Percentiles rank a stretch among this genome's conserved stretches.
Evolutionary conservation across 257 asterid species (phyloP).

Genomic region (Fraxinus pennsylvanica): DNA sequence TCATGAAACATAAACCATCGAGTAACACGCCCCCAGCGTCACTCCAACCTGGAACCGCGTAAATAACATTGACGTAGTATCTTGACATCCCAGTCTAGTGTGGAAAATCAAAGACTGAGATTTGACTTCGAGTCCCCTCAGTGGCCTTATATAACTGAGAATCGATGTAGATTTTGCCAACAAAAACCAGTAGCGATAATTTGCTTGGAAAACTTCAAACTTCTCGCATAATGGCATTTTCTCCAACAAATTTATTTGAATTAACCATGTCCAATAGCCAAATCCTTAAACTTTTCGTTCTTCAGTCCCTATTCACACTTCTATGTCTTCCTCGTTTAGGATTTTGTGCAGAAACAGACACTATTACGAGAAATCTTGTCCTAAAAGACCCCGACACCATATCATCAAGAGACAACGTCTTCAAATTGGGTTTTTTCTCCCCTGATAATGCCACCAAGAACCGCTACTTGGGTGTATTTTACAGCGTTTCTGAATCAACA

Average conservation of each 20-base stretch:
- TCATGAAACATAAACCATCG: too few species aligned
- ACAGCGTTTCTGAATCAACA: conserved; percentile 31
- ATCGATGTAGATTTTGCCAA: too few species aligned
- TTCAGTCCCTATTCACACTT: background rate
- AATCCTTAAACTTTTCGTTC: background rate
- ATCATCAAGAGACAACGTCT: background rate
- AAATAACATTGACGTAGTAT: too few species aligned
- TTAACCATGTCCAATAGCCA: background rate
- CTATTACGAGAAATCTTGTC: conserved; percentile 12
- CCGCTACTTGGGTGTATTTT: conserved; percentile 36
- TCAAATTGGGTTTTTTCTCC: conserved; percentile 22
- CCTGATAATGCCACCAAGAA: conserved; percentile 4
- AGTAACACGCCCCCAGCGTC: too few species aligned
- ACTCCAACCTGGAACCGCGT: too few species aligned
- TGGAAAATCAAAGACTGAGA: too few species aligned
- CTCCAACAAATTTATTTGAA: background rate
- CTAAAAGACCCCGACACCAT: conserved; percentile 16
- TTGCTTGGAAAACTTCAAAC: background rate
- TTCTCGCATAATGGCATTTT: conserved; percentile 8
- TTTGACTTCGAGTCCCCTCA: too few species aligned
- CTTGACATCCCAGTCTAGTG: too few species aligned
- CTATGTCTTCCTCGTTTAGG: conserved; percentile 10
- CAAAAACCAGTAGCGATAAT: background rate
- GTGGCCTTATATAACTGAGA: too few species aligned
- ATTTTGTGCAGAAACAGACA: conserved; percentile 13